Conservation (phyloP, 257 asterid species). For the Plantago ovata region DNA sequence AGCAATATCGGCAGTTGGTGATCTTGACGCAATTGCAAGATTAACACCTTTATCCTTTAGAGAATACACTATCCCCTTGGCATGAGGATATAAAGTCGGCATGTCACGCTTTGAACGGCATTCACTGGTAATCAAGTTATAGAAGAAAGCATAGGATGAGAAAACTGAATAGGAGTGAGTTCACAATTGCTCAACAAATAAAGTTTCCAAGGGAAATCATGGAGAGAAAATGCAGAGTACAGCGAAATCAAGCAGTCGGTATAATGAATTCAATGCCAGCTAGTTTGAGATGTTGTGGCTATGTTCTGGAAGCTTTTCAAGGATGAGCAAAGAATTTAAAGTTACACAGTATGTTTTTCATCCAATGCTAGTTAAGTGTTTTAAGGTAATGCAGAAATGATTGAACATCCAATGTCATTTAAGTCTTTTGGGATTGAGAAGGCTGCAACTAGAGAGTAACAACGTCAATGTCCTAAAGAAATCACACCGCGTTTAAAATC, state of each 20-base stretch:
- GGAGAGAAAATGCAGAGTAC: too few relatives aligned
- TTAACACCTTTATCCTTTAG: conserved; percentile 55
- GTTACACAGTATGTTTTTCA: not conserved
- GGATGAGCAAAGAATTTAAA: not conserved
- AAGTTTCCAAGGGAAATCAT: too few relatives aligned
- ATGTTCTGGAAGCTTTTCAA: not conserved
- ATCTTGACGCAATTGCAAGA: conserved; percentile 62
- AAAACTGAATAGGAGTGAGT: too few relatives aligned
- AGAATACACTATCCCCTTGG: conserved; percentile 50
- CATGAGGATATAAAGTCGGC: conserved; percentile 54
- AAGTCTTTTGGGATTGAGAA: too few relatives aligned
- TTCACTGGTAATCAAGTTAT: conserved; percentile 44
- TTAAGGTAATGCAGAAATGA: too few relatives aligned
- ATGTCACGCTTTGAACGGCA: conserved; percentile 53
- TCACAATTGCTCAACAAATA: too few relatives aligned
- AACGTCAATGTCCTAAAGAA: not conserved
- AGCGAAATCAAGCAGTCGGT: too few relatives aligned
- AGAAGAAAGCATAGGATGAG: not conserved
- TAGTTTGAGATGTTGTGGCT: not conserved
- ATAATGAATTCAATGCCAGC: too few relatives aligned
- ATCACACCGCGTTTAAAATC: not conserved
- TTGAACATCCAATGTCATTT: too few relatives aligned
- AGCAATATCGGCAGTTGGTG: conserved; percentile 82
- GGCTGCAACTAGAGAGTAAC: not conserved
- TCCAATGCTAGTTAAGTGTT: too few relatives aligned